A percentile compares a stretch with the other conserved stretches of the same genome.
Evolutionary conservation across 768 basidiomycete genomes (phyloP).

Genomic region (Naganishia antarctica): DNA sequence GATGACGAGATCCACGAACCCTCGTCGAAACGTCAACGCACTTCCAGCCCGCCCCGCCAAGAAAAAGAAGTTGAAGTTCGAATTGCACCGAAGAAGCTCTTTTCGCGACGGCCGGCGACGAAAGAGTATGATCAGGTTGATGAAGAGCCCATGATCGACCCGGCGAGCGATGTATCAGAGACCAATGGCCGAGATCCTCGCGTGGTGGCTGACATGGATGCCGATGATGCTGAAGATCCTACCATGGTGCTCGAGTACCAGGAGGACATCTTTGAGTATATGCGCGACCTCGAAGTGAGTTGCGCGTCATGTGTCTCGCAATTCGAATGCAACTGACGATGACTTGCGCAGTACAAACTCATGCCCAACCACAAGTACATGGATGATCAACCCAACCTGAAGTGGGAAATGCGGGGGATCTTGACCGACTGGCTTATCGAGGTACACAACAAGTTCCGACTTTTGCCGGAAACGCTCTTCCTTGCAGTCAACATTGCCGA

Average conservation of each 20-base stretch:
- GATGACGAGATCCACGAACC: conserved; percentile 13
- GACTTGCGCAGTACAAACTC: conserved; percentile 68
- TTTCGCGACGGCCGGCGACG: conserved; percentile 2
- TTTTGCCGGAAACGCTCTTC: conserved; percentile 87
- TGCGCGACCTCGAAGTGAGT: conserved; percentile 75
- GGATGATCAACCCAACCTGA: conserved; percentile 70
- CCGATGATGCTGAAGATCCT: conserved; percentile 86
- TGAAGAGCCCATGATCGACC: conserved; percentile 38
- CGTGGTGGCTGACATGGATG: conserved; percentile 84
- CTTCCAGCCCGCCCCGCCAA: conserved; percentile 7
- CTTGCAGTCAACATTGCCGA: conserved; percentile 77
- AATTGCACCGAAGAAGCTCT: conserved; percentile 5
- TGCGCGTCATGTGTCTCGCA: too few relatives aligned
- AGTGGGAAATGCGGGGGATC: conserved; percentile 82
- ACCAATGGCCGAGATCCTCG: conserved; percentile 52
- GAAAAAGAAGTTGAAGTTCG: conserved; percentile 10
- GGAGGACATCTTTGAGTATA: conserved; percentile 83
- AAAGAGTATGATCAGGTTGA: conserved; percentile 36
- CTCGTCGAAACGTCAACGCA: conserved; percentile 26
- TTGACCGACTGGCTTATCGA: conserved; percentile 92
- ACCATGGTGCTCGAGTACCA: conserved; percentile 98
- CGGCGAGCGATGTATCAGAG: conserved; percentile 30
- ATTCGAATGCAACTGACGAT: too few relatives aligned
- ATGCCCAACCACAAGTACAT: conserved; percentile 84
- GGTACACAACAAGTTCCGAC: conserved; percentile 76